Evolutionary conservation across 1,284 basidiomycete genomes (phyloP), one percentile per base, ranked within the genome.

Genomic region (Apiotrichum veenhuisii): DNA sequence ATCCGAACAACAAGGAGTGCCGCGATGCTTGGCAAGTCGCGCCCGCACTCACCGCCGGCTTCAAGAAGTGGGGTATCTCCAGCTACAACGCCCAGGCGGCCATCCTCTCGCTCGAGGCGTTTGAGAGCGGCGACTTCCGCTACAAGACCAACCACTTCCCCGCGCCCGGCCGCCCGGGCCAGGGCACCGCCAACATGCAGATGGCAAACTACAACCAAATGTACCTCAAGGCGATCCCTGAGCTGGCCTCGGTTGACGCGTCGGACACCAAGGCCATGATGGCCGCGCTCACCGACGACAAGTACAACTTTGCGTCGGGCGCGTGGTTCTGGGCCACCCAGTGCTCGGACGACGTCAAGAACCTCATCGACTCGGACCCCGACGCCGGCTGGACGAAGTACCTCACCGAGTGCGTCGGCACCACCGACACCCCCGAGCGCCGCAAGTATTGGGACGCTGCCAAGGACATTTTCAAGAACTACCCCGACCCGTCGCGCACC

Each of bases 151-250:
- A 46, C n/a, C 5, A n/a, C 27, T 46, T 12, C n/a, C 30, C 30
- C n/a, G n/a, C n/a, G n/a, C 43, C 43, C n/a, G 44, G 44, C 7
- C 44, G 44, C 9, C 44, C 44, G n/a, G 44, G 44, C 4, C 44
- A 46, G 30, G 44, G 44, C 18, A 46, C 44, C 9, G 44, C 27
- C 27, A 46, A 46, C 44, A 46, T 46, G 44, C 44, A 46, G 44
- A 46, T 46, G 44, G 15, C 27, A 2, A 18, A 33, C 27, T 46
- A 33, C 30, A 46, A 46, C 44, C 15, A 15, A 5, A 14, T 20
- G 44, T 46, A 46, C 30, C 15, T 27, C 15, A 15, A 20, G 17
- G n/a, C 27, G 10, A 30, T 46, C 10, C 44, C 44, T 7, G 44
- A 30, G n/a, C 27, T 46, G 26, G n/a, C 18, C 36, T 37, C 36